Conservation (phyloP, 1,139 yeast genomes). For the Hyphopichia wangnamkhiaoensis region DNA sequence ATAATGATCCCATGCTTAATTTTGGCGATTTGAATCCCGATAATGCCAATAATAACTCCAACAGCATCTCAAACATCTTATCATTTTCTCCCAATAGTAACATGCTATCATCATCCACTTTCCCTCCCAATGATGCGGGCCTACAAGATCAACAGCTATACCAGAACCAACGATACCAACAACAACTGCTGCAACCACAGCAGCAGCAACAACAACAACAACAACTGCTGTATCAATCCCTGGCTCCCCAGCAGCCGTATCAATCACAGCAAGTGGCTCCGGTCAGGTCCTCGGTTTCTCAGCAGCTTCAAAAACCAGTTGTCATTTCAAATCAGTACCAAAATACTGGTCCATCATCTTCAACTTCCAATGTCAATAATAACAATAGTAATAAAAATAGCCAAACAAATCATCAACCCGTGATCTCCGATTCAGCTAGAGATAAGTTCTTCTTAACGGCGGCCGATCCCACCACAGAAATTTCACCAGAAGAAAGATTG, state of each 20-base stretch:
- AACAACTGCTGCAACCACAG: slow-evolving; percentile 1
- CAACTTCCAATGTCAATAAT: not conserved
- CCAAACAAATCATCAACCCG: slow-evolving; percentile 38
- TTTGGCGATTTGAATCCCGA: slow-evolving; percentile 4
- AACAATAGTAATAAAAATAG: not conserved
- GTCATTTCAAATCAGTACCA: not conserved
- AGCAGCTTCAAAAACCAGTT: not conserved
- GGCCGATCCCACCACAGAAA: slow-evolving; percentile 94
- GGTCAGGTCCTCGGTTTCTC: too few relatives aligned
- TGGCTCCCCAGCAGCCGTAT: slow-evolving; percentile 1
- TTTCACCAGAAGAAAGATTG: slow-evolving; percentile 90
- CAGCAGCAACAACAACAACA: slow-evolving; percentile 6
- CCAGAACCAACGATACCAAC: slow-evolving; percentile 7
- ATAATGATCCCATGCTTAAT: slow-evolving; percentile 4
- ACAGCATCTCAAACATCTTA: slow-evolving; percentile 24
- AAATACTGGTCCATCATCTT: not conserved
- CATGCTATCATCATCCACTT: slow-evolving; percentile 11
- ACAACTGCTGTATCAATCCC: slow-evolving; percentile 2
- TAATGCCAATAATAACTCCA: slow-evolving; percentile 11
- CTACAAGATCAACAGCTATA: slow-evolving; percentile 12
- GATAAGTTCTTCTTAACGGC: slow-evolving; percentile 95
- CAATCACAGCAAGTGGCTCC: too few relatives aligned
- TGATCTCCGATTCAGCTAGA: slow-evolving; percentile 75
- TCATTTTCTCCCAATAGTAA: slow-evolving; percentile 32
- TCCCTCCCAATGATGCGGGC: slow-evolving; percentile 15